Percentiles rank a stretch among this genome's conserved stretches.
Conservation (phyloP, 2,329 filamentous ascomycete genomes). For the Aspergillus awamori region DNA sequence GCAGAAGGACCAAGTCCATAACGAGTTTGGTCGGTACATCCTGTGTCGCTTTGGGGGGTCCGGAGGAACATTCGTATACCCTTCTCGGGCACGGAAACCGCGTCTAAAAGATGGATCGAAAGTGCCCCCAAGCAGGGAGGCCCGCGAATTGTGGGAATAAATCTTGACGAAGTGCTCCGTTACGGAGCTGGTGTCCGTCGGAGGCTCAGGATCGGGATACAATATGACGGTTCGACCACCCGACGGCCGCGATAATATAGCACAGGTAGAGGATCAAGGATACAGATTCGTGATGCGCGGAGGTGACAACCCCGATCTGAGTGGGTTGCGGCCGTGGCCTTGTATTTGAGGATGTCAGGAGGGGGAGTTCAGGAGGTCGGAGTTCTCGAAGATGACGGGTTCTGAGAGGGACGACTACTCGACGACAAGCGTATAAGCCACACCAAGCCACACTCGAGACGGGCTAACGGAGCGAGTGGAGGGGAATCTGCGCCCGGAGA, state of each 20-base stretch:
- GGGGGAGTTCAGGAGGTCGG: conserved; percentile 19
- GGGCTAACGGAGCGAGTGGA: conserved; percentile 12
- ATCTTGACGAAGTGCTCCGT: conserved; percentile 54
- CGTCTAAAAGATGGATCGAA: conserved; percentile 55
- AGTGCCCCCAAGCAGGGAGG: conserved; percentile 63
- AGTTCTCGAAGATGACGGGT: conserved; percentile 6
- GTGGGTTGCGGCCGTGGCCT: conserved; percentile 10
- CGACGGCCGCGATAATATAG: conserved; percentile 23
- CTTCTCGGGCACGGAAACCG: conserved; percentile 57
- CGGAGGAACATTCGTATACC: conserved; percentile 46
- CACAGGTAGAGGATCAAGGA: not conserved
- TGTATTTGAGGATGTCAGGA: conserved; percentile 6
- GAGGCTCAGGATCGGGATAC: conserved; percentile 30
- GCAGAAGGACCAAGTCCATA: conserved; percentile 89
- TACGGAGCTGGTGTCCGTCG: conserved; percentile 40
- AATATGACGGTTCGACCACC: conserved; percentile 40
- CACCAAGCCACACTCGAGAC: conserved; percentile 12
- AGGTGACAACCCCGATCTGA: conserved; percentile 2
- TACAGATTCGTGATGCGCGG: conserved; percentile 9
- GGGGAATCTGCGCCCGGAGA: conserved; percentile 3
- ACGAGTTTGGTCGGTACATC: conserved; percentile 78
- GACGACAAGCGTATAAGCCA: conserved; percentile 15
- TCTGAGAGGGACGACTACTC: conserved; percentile 9
- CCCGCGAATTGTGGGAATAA: conserved; percentile 58
- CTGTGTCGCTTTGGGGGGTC: conserved; percentile 40